Evolutionary conservation across 306 rosid species (phyloP), one percentile per base, ranked within the genome.

Genomic region (Luffa acutangula): DNA sequence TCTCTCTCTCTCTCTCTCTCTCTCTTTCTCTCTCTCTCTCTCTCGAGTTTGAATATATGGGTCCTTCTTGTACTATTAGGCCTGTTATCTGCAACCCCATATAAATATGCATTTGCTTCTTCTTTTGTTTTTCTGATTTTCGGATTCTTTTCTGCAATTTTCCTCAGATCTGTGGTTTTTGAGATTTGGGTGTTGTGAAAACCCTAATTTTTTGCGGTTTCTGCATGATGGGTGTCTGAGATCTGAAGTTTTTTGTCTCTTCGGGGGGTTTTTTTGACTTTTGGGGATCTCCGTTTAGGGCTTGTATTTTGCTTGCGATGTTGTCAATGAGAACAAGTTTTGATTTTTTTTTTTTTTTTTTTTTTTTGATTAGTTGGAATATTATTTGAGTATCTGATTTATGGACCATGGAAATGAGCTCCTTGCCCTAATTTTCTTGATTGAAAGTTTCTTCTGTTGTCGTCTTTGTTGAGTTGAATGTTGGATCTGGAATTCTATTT

Each of bases 1-100:
- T 85, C 77, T 49, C 79, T 43, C 59, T 76, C 75, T 67, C 39
- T 82, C 81, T 67, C 58, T 56, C 78, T 77, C 76, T 46, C 76
- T 78, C 57, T 74, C 80, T 62, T 56, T 71, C 41, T 73, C 59
- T 51, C 84, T 78, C 57, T 74, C 79, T 76, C 93, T 45, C 80
- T 79, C 83, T 75, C 85, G 83, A 81, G 73, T 88, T 92, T 91
- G 92, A 89, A 92, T 92, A 81, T 82, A 90, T 88, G 96, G 96
- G 97, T 87, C 93, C 90, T 86, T 81, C 84, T 86, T 82, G 85
- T 86, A 89, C 95, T 85, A 79, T 75, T 89, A 62, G 78, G 56
- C 88, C 83, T 85, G 85, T 84, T 89, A 80, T 80, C 84, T 91
- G 85, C 88, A 83, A 85, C 81, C 75, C 21, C 81, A 56, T 84